Evolutionary conservation across 2,329 filamentous ascomycete genomes (phyloP), one percentile per base, ranked within the genome.

Genomic region (Trichoderma endophyticum): DNA sequence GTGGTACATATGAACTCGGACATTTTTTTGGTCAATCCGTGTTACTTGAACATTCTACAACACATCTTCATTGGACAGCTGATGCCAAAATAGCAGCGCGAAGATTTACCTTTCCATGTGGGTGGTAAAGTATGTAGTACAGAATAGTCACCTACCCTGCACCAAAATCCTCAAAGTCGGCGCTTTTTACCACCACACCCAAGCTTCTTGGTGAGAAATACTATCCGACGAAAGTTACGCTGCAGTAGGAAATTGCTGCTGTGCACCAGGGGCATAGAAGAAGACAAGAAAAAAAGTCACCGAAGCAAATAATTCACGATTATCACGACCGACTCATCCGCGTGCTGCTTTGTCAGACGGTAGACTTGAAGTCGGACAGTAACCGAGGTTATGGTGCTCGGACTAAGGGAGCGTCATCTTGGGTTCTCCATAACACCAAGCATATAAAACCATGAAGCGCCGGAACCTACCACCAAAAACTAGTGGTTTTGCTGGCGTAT

Each of bases 311-410:
- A 1, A 11, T 28, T 21, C 18, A 30, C 51, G 18, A 39, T 54
- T 21, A 43, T 67, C 32, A 67, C 64, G 32, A 59, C 64, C 64
- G 34, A 32, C 7, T 18, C 64, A 28, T 39, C 51, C 51, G 64
- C 24, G 30, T 28, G 51, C 30, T 26, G 64, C 21, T 57, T 39
- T 36, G 32, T 14, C 34, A 15, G 51, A 15, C 34, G 54, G 12
- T 43, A 18, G 51, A 24, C 21, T 11, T 21, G 15, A 59, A 5
- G 21, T 43, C 18, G 6, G 34, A 14, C 30, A 26, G 3, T 67
- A 12, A 59, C 64, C 64, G 64, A 67, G 64, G 64, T 67, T 36
- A 43, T 34, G 32, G 14, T 5, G 34, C 64, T 67, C 64, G 64
- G 64, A n/a, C 51, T 43, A 67, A 67, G 9, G 64, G 64, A 67